phyloP scores from a whole-genome alignment of 345 rosid species.

The Eucalyptus regnans region DNA sequence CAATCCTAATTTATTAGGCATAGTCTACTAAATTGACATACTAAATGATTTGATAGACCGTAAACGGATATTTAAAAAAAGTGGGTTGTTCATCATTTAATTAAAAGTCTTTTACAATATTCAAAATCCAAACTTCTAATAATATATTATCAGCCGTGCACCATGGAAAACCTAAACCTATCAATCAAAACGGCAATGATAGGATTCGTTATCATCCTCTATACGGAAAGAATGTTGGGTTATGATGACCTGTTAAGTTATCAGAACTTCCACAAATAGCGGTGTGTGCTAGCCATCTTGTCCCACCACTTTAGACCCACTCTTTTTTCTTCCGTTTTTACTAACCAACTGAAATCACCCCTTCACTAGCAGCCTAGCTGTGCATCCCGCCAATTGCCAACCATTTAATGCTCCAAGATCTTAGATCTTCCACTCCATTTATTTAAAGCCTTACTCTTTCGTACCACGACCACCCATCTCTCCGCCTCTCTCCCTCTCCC shows the following conservation, averaged over 20 bases:
- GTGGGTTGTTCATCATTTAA: not conserved
- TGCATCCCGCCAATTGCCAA: constrained; percentile 30
- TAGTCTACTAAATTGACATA: not conserved
- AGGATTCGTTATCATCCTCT: not conserved
- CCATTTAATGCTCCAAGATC: constrained; percentile 22
- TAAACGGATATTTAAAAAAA: not conserved
- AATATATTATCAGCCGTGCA: not conserved
- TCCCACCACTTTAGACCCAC: not conserved
- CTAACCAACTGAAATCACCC: not conserved
- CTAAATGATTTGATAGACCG: not conserved
- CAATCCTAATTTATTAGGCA: not conserved
- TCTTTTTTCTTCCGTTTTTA: not conserved
- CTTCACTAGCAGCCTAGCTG: constrained; percentile 9
- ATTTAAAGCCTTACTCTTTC: constrained; percentile 12
- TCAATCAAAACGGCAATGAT: not conserved
- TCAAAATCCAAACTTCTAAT: not conserved
- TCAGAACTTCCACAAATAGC: not conserved
- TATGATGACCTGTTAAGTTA: not conserved
- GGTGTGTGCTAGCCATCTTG: not conserved
- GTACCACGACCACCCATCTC: constrained; percentile 9
- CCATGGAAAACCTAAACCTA: not conserved
- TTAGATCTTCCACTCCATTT: constrained; percentile 10
- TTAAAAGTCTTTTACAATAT: not conserved
- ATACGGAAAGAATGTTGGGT: not conserved
- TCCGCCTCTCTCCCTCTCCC: not conserved